Conservation (phyloP, 1,284 basidiomycete species). For the Omphalotus olearius region DNA sequence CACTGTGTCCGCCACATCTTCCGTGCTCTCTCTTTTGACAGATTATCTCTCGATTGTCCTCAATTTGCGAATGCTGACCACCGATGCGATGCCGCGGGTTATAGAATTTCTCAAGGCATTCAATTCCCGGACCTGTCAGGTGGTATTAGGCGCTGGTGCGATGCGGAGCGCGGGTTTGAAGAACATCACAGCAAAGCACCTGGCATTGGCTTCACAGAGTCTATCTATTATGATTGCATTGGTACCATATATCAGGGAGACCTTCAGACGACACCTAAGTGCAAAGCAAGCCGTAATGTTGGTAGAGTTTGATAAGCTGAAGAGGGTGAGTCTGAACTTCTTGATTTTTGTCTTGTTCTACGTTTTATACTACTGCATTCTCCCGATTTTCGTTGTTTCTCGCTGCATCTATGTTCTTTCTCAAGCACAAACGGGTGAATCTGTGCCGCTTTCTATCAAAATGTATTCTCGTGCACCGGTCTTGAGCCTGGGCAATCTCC, state of each 20-base stretch:
- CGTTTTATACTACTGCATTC: neutral
- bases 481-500: too few species aligned
- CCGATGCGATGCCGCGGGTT: constrained; percentile 89
- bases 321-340: constrained; percentile 58
- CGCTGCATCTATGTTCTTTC: neutral
- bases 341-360: constrained; percentile 12
- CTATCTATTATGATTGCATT: constrained; percentile 94
- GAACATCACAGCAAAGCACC: constrained; percentile 97
- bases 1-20: constrained; percentile 82
- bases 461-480: too few species aligned
- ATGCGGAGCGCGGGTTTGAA: constrained; percentile 97
- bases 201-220: constrained; percentile 93
- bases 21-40: constrained; percentile 70
- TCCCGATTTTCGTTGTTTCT: neutral
- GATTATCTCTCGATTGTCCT: constrained; percentile 90
- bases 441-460: too few species aligned
- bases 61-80: constrained; percentile 86
- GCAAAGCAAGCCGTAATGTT: constrained; percentile 95
- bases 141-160: constrained; percentile 95
- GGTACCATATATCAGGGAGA: constrained; percentile 94
- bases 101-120: constrained; percentile 97
- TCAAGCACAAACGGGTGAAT: too few species aligned
- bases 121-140: constrained; percentile 98
- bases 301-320: constrained; percentile 97
- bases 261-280: constrained; percentile 88